These are phyloP conservation scores for Saccharomycopsis microspora DNA, from an alignment of 805 yeast genomes.

Conservation along the genomic window DNA sequence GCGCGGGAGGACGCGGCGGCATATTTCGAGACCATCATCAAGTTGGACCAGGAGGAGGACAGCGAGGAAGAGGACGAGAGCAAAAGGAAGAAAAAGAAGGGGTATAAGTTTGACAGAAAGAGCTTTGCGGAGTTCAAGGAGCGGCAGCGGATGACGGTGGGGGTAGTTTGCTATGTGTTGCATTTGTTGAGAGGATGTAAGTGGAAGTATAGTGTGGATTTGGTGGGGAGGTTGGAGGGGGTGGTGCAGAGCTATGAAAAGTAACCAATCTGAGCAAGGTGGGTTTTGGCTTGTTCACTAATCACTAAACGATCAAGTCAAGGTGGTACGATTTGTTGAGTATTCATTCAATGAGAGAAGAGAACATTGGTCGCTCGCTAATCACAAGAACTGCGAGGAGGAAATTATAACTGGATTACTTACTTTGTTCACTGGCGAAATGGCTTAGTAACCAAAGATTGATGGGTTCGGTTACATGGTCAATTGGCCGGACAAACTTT, in stretches of 20 bases:
- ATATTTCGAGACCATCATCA: conserved; percentile 1
- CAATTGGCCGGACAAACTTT: too few relatives aligned
- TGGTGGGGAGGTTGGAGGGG: conserved; percentile 7
- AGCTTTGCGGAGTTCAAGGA: conserved; percentile 1
- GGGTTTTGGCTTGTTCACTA: too few relatives aligned
- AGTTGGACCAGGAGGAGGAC: background rate
- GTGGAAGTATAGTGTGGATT: conserved; percentile 9
- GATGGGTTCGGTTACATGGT: too few relatives aligned
- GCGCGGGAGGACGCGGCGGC: conserved; percentile 3
- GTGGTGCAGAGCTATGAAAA: conserved; percentile 18
- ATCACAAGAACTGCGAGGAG: too few relatives aligned
- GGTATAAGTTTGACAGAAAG: background rate
- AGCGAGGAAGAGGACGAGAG: background rate
- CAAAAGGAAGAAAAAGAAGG: background rate
- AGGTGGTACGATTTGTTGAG: too few relatives aligned
- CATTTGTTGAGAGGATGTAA: conserved; percentile 7
- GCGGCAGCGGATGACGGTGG: conserved; percentile 7
- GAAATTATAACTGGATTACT: too few relatives aligned
- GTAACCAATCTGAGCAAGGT: background rate
- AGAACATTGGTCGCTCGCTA: too few relatives aligned
- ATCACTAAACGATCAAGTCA: too few relatives aligned
- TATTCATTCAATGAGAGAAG: too few relatives aligned
- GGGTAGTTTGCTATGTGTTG: conserved; percentile 10
- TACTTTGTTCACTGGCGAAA: too few relatives aligned
- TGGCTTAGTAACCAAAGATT: too few relatives aligned